Percentiles rank a stretch among this genome's conserved stretches.
phyloP scores from a whole-genome alignment of 495 filamentous ascomycete species.

The Tuber borchii region DNA sequence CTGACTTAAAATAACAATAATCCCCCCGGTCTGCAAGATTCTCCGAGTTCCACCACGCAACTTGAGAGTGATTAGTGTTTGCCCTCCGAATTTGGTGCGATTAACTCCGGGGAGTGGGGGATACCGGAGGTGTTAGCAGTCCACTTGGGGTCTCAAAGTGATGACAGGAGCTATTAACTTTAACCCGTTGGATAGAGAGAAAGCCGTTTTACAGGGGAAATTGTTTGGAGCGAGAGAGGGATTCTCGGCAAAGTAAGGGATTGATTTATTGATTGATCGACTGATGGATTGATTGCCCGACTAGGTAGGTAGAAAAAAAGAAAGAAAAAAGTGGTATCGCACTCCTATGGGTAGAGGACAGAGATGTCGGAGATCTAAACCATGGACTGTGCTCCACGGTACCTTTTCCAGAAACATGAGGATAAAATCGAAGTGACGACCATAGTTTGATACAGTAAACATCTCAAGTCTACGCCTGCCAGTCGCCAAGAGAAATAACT shows the following conservation, averaged over 20 bases:
- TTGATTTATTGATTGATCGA: neutral
- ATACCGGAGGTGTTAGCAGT: neutral
- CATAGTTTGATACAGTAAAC: neutral
- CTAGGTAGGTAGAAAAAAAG: neutral
- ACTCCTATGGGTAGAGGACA: neutral
- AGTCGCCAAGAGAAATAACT: neutral
- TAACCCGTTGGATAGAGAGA: neutral
- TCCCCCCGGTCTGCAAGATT: neutral
- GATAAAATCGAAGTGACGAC: neutral
- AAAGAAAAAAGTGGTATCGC: neutral
- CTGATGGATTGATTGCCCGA: neutral
- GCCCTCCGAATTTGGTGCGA: neutral
- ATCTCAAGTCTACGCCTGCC: neutral
- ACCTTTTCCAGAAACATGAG: neutral
- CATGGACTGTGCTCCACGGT: neutral
- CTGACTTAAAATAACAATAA: neutral
- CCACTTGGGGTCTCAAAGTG: neutral
- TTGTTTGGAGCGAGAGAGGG: neutral
- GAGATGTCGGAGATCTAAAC: neutral
- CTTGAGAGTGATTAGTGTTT: neutral
- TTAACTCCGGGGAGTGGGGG: neutral
- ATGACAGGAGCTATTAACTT: neutral
- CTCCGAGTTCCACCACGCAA: neutral
- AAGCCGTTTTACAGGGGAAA: neutral
- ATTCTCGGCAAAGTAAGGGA: neutral